Evolutionary conservation across 1,284 basidiomycete species (phyloP).

Genomic region (Volvariella volvacea): DNA sequence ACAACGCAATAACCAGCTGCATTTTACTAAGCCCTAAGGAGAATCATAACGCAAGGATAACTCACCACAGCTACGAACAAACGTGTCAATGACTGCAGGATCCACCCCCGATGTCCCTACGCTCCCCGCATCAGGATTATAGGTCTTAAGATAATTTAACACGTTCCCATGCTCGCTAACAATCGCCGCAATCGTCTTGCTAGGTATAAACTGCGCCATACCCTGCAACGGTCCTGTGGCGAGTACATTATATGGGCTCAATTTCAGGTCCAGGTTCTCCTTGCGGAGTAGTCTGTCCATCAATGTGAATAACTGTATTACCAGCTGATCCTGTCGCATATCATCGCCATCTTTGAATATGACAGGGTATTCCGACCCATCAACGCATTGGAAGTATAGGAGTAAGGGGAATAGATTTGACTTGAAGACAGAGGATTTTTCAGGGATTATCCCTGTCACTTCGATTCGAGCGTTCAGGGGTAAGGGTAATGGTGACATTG

Average conservation of each 20-base stretch:
- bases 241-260: slow-evolving; percentile 91
- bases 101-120: slow-evolving; percentile 91
- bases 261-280: slow-evolving; percentile 91
- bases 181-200: slow-evolving; percentile 91
- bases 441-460: slow-evolving; percentile 81
- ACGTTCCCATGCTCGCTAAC: slow-evolving; percentile 90
- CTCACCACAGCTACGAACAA: slow-evolving; percentile 94
- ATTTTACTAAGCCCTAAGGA: background rate
- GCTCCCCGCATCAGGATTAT: slow-evolving; percentile 88
- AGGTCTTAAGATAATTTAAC: slow-evolving; percentile 80
- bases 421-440: slow-evolving; percentile 95
- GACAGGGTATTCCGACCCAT: slow-evolving; percentile 79
- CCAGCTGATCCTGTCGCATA: slow-evolving; percentile 95
- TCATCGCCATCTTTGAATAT: slow-evolving; percentile 99
- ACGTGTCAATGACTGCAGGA: slow-evolving; percentile 90
- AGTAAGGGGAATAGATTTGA: slow-evolving; percentile 92
- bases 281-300: slow-evolving; percentile 94
- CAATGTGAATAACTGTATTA: slow-evolving; percentile 94
- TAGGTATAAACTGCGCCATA: slow-evolving; percentile 95
- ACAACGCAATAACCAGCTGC: slow-evolving; percentile 97
- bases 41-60: slow-evolving; percentile 11
- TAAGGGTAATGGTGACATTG: slow-evolving; percentile 75
- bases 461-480: slow-evolving; percentile 85
- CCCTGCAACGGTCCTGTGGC: slow-evolving; percentile 92
- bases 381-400: slow-evolving; percentile 80